Evolutionary conservation across 352 stramenopile species (phyloP).

Genomic region (Phytopythium kandeliae): DNA sequence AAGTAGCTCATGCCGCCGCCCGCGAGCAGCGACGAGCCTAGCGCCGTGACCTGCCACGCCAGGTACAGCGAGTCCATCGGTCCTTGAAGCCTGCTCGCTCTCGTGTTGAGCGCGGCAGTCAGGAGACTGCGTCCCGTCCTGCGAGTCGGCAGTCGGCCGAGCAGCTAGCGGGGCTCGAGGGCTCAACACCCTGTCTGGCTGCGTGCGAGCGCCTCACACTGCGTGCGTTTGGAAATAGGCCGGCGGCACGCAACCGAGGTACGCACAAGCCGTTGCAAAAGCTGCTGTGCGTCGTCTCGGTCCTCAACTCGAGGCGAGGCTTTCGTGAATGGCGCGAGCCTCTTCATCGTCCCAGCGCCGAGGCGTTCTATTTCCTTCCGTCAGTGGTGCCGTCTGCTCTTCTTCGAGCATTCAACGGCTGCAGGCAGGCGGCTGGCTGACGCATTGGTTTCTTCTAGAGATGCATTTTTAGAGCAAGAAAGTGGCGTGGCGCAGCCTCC

Average conservation of each 20-base stretch:
- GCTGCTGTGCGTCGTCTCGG: too few relatives aligned
- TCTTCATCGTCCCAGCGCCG: too few relatives aligned
- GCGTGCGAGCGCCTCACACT: too few relatives aligned
- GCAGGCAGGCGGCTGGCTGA: neutral
- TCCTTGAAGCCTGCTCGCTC: neutral
- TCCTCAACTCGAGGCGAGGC: too few relatives aligned
- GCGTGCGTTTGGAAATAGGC: too few relatives aligned
- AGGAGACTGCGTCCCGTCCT: neutral
- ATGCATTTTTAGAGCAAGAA: conserved; percentile 4
- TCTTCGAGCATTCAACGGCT: neutral
- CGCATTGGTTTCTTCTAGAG: neutral
- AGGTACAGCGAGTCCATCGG: conserved; percentile 59
- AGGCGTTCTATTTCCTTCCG: neutral
- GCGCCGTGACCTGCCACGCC: conserved; percentile 67
- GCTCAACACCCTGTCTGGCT: too few relatives aligned
- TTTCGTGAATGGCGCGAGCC: too few relatives aligned
- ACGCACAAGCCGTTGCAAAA: too few relatives aligned
- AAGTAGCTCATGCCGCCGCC: conserved; percentile 59
- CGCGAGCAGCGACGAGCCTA: conserved; percentile 46
- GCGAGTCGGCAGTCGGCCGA: neutral
- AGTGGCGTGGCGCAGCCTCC: neutral
- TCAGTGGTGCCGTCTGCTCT: neutral
- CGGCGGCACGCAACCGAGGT: too few relatives aligned
- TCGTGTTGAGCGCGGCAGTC: neutral
- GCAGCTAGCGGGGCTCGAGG: too few relatives aligned